Evolutionary conservation across 2,329 filamentous ascomycete genomes (phyloP).

Genomic region (Macroventuria anomochaeta): DNA sequence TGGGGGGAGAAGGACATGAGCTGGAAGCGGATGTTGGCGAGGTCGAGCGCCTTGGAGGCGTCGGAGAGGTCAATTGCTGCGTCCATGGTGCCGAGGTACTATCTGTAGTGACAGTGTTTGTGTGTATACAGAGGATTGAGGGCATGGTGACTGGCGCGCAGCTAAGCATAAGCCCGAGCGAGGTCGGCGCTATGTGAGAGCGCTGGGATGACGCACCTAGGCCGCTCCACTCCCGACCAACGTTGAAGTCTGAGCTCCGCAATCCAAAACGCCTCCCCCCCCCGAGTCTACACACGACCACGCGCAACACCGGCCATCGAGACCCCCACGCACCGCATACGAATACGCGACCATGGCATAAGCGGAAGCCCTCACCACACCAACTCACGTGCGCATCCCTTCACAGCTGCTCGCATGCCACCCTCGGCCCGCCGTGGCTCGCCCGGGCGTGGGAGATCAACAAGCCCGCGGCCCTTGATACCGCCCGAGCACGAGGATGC

Average conservation of each 20-base stretch:
- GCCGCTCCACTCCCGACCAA: conserved; percentile 5
- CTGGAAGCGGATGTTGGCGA: conserved; percentile 91
- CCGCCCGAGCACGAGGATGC: conserved; percentile 37
- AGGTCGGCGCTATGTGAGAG: conserved; percentile 5
- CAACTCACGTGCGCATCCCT: conserved; percentile 3
- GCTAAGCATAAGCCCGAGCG: neutral
- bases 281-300: neutral
- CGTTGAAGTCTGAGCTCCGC: conserved; percentile 4
- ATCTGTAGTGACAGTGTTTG: too few species aligned
- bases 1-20: conserved; percentile 72
- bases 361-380: neutral
- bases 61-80: conserved; percentile 87
- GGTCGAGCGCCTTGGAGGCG: conserved; percentile 82
- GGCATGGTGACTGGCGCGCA: neutral
- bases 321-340: neutral
- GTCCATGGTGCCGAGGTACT: conserved; percentile 72
- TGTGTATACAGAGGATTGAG: too few species aligned
- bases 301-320: neutral
- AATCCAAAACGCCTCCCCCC: neutral
- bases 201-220: conserved; percentile 29
- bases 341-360: conserved; percentile 1
- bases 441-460: conserved; percentile 39
- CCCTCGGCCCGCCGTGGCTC: conserved; percentile 37
- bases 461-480: conserved; percentile 40
- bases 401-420: conserved; percentile 34